Evolutionary conservation across 2,329 filamentous ascomycete genomes (phyloP).

Genomic region (Pezicula carpinea): DNA sequence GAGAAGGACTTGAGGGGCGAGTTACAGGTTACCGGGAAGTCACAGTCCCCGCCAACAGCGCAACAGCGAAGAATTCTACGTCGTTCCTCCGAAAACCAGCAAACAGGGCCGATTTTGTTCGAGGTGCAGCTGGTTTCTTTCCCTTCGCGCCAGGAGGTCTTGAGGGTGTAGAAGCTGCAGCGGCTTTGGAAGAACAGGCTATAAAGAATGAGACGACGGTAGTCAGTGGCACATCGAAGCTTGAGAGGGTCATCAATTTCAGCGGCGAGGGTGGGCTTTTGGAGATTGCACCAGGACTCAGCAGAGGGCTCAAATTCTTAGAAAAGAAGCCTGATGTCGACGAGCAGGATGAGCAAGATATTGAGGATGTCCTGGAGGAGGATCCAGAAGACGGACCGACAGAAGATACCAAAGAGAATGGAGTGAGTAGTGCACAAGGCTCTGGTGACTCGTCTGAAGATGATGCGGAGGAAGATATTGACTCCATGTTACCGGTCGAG

Average conservation of each 20-base stretch:
- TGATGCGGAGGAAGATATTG: slow-evolving; percentile 63
- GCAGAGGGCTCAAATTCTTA: slow-evolving; percentile 71
- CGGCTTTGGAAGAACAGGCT: slow-evolving; percentile 75
- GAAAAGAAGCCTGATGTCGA: slow-evolving; percentile 52
- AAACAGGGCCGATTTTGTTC: slow-evolving; percentile 81
- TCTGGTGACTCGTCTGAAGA: slow-evolving; percentile 29
- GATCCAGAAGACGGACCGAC: slow-evolving; percentile 30
- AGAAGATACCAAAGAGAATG: slow-evolving; percentile 29
- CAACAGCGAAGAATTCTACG: slow-evolving; percentile 92
- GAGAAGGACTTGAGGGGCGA: slow-evolving; percentile 85
- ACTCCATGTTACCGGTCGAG: slow-evolving; percentile 83
- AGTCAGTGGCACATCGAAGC: slow-evolving; percentile 44
- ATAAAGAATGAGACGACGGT: slow-evolving; percentile 43
- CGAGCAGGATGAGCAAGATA: slow-evolving; percentile 61
- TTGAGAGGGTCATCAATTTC: slow-evolving; percentile 86
- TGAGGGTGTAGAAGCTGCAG: slow-evolving; percentile 79
- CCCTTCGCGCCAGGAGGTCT: slow-evolving; percentile 90
- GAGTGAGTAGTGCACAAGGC: slow-evolving; percentile 26
- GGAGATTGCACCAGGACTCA: slow-evolving; percentile 76
- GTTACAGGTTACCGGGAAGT: slow-evolving; percentile 94
- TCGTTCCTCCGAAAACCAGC: slow-evolving; percentile 84
- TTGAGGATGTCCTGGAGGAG: slow-evolving; percentile 59
- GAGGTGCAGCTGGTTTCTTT: slow-evolving; percentile 89
- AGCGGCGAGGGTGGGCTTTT: slow-evolving; percentile 72
- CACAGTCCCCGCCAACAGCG: slow-evolving; percentile 82